Evolutionary conservation across 441 rosid genomes (phyloP).

Genomic region (Corymbia calophylla): DNA sequence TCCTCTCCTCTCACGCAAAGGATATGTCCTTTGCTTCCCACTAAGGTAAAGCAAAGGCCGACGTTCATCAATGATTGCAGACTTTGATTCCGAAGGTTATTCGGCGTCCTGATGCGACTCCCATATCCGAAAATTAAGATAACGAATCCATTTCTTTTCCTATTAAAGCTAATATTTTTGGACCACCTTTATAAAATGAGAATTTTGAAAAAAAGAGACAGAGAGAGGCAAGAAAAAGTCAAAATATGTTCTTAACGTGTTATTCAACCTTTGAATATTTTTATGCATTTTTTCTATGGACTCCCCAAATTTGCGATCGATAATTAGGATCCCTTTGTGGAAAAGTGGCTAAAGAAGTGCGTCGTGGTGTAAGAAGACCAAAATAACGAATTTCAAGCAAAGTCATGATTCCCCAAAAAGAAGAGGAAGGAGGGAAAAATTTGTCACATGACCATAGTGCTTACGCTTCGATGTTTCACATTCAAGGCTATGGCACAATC

Average conservation of each 20-base stretch:
- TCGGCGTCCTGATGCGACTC: neutral
- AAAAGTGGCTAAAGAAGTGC: neutral
- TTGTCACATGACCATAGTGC: neutral
- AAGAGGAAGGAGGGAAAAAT: neutral
- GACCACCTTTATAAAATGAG: neutral
- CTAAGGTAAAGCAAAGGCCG: neutral
- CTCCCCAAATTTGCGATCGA: neutral
- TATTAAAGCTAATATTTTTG: neutral
- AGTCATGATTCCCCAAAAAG: neutral
- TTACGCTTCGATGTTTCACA: neutral
- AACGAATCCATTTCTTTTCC: neutral
- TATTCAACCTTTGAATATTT: neutral
- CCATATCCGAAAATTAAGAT: neutral
- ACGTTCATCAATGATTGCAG: neutral
- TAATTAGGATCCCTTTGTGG: neutral
- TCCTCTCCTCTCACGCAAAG: neutral
- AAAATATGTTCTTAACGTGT: neutral
- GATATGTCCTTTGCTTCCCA: neutral
- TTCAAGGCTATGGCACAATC: neutral
- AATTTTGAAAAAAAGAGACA: neutral
- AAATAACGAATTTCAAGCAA: neutral
- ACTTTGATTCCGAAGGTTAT: neutral
- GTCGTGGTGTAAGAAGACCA: neutral
- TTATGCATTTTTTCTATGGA: neutral
- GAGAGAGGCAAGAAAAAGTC: neutral